Base-by-base conservation (phyloP, 345 rosid species). In the Gossypium australe region DNA sequence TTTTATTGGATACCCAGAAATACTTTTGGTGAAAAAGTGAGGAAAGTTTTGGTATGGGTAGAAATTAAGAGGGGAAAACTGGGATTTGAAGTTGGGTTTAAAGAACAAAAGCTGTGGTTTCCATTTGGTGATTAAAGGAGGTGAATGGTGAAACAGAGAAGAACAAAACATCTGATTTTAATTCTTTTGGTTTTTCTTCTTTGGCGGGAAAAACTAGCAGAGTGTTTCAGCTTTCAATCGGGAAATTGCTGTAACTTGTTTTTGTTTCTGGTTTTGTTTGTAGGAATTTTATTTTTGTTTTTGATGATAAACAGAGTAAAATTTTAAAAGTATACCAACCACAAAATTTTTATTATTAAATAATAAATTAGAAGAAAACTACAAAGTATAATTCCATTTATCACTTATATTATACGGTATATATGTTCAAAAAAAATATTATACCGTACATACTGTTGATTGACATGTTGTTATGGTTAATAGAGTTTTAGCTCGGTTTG, bases 161-260 rank as follows among this genome's bases (percentile, higher is more conserved):
- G 55, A 67, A 75, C 75, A 51, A 22, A 78, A 80, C 88, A 85
- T 85, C 45, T 78, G 79, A 20, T 62, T 55, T 34, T 11, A 16
- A 3, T 16, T 55, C 24, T 3, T 72, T 72, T 59, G 48, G 27
- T 66, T 73, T 70, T 75, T 22, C 34, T n/a, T 60, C 47, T 48
- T 61, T 48, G 75, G 76, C 59, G 69, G 76, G 69, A 29, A 73
- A 61, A 61, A 14, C 4, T 25, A 9, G 25, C 59, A 29, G 59
- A 14, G 22, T 51, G 24, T 16, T 27, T 9, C 59, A 69, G 27
- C 16, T 4, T 25, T 49, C 49, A 34, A 5, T 24, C 13, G 7
- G 10, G 57, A 17, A n/a, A 22, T 51, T 48, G 25, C n/a, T 0
- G 7, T 24, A 7, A 14, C 17, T 56, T 20, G 25, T 20, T 57